phyloP scores from a whole-genome alignment of 345 rosid genomes.

The Aquilaria malaccensis region DNA sequence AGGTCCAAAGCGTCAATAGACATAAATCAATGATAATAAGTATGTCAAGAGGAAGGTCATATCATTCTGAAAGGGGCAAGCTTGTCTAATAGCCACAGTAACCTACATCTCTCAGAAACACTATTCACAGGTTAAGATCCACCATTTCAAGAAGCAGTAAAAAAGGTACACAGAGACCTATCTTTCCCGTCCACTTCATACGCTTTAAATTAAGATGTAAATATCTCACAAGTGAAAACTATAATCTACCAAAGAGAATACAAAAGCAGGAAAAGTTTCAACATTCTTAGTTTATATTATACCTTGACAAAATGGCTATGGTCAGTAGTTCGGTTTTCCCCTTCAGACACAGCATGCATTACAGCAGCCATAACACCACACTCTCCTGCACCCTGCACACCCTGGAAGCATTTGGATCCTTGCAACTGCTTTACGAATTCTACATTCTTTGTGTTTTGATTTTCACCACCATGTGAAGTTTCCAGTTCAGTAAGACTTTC shows the following conservation, averaged over 20 bases:
- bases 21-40: not conserved
- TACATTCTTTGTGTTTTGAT: constrained; percentile 23
- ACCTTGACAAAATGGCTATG: constrained; percentile 19
- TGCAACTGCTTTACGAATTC: constrained; percentile 8
- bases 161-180: constrained; percentile 13
- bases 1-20: not conserved
- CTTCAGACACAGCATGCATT: constrained; percentile 24
- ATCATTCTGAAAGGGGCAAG: not conserved
- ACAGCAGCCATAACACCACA: constrained; percentile 21
- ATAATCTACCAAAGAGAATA: not conserved
- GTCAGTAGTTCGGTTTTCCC: constrained; percentile 13
- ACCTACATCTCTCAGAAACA: constrained; percentile 16
- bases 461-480: constrained; percentile 30
- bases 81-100: constrained; percentile 15
- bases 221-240: constrained; percentile 1
- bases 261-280: not conserved
- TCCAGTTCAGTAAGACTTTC: constrained; percentile 53
- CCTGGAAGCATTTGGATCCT: constrained; percentile 10
- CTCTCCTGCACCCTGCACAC: constrained; percentile 18
- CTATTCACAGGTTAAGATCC: constrained; percentile 21
- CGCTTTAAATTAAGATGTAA: constrained; percentile 3
- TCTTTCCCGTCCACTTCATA: constrained; percentile 22
- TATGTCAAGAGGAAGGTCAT: constrained; percentile 7
- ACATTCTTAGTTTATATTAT: constrained; percentile 17
- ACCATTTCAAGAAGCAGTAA: constrained; percentile 17